A percentile compares a stretch with the other conserved stretches of the same genome.
These are phyloP conservation scores for Piper betle DNA, from an alignment of 164 flowering plant genomes.

Conservation along the genomic window DNA sequence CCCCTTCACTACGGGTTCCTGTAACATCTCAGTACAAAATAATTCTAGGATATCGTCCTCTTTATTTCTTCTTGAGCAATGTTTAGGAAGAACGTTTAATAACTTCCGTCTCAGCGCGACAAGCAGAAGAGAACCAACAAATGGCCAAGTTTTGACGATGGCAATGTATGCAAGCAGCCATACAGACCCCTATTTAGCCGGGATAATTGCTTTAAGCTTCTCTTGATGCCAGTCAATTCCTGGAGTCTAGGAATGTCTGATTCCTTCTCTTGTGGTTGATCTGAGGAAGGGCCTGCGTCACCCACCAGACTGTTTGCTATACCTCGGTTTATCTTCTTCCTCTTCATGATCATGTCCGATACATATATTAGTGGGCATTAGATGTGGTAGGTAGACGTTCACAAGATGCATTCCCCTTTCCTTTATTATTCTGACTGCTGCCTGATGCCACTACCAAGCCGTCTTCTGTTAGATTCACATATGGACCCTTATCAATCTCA, in stretches of 20 bases:
- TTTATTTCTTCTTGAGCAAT: conserved; percentile 29
- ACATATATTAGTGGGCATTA: conserved; percentile 4
- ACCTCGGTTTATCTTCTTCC: neutral
- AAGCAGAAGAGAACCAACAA: conserved; percentile 32
- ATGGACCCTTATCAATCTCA: conserved; percentile 42
- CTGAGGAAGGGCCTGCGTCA: conserved; percentile 6
- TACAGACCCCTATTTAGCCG: conserved; percentile 24
- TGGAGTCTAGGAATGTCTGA: conserved; percentile 2
- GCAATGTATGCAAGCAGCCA: conserved; percentile 43
- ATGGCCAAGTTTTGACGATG: conserved; percentile 37
- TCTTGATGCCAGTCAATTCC: conserved; percentile 15
- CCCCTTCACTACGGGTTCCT: no score
- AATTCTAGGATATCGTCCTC: neutral
- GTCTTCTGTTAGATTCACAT: conserved; percentile 27
- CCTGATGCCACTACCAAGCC: conserved; percentile 34
- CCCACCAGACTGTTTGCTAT: neutral
- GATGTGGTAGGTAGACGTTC: conserved; percentile 1
- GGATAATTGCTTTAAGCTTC: conserved; percentile 26
- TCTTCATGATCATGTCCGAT: conserved; percentile 3
- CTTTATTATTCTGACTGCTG: conserved; percentile 6
- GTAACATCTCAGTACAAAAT: neutral
- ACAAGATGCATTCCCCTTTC: neutral
- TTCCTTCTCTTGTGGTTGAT: conserved; percentile 5
- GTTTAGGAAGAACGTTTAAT: conserved; percentile 10
- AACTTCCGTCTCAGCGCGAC: conserved; percentile 24